These are phyloP conservation scores for Coemansia sp. DNA, from an alignment of 192 early-diverging fungal genomes.

Conservation along the genomic window DNA sequence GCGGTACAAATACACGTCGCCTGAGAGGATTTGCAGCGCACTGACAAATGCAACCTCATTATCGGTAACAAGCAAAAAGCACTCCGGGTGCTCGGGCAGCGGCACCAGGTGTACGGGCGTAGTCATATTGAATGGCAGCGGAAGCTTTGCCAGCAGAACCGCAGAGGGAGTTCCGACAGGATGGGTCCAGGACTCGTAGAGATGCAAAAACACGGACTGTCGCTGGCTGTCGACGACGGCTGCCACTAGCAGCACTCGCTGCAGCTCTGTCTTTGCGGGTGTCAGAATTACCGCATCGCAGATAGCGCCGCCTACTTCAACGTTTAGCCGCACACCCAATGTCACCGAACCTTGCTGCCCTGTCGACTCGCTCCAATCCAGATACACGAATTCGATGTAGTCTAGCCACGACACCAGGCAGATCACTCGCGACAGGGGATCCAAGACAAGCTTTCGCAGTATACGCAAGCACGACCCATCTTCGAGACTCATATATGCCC, in stretches of 20 bases:
- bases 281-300: constrained; percentile 36
- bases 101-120: constrained; percentile 32
- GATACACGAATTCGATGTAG: constrained; percentile 20
- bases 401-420: constrained; percentile 37
- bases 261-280: constrained; percentile 15
- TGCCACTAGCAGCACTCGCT: constrained; percentile 31
- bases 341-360: background rate
- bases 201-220: constrained; percentile 15
- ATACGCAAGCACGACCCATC: background rate
- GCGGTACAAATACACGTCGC: constrained; percentile 35
- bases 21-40: constrained; percentile 38
- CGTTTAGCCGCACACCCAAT: background rate
- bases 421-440: constrained; percentile 26
- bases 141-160: constrained; percentile 30
- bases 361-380: constrained; percentile 10
- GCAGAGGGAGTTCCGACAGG: background rate
- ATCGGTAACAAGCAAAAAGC: constrained; percentile 29
- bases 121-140: constrained; percentile 25
- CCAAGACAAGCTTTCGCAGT: constrained; percentile 20
- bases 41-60: constrained; percentile 21
- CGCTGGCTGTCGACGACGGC: constrained; percentile 22
- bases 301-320: constrained; percentile 16
- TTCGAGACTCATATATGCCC: background rate
- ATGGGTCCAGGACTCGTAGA: constrained; percentile 38
- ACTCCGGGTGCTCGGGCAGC: constrained; percentile 30